phyloP scores from a whole-genome alignment of 768 basidiomycete species.

The Tephrocybe sp. region DNA sequence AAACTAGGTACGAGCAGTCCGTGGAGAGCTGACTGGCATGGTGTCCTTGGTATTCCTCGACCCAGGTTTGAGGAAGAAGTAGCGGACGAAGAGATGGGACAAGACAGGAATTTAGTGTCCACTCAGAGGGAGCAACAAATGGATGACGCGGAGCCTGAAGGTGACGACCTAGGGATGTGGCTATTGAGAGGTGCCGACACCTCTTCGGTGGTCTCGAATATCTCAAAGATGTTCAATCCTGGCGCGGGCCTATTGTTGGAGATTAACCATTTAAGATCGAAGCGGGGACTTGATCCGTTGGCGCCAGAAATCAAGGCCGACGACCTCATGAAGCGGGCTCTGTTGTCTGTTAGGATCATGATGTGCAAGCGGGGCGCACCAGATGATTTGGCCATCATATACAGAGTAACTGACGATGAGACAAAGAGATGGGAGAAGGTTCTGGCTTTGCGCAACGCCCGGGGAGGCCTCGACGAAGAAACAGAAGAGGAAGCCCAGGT shows the following conservation, averaged over 20 bases:
- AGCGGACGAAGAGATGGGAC: constrained; percentile 13
- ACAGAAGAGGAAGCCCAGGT: constrained; percentile 29
- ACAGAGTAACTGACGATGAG: constrained; percentile 57
- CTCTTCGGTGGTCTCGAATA: constrained; percentile 41
- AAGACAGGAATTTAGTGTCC: constrained; percentile 43
- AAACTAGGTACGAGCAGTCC: constrained; percentile 67
- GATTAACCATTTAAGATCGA: constrained; percentile 60
- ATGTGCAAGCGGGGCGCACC: constrained; percentile 72
- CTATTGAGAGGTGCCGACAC: constrained; percentile 62
- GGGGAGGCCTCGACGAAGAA: constrained; percentile 23
- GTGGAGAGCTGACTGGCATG: constrained; percentile 77
- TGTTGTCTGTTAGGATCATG: constrained; percentile 65
- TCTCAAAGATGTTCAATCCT: constrained; percentile 38
- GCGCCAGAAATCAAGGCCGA: constrained; percentile 31
- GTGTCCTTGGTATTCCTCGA: constrained; percentile 55
- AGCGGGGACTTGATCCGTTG: constrained; percentile 47
- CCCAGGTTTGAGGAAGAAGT: constrained; percentile 10
- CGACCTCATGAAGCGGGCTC: constrained; percentile 54
- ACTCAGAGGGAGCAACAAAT: constrained; percentile 54
- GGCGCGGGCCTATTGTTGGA: constrained; percentile 47
- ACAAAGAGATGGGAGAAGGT: constrained; percentile 46
- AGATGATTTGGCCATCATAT: constrained; percentile 73
- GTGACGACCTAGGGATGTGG: constrained; percentile 50
- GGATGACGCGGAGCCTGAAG: constrained; percentile 19
- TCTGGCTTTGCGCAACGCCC: constrained; percentile 22